Conservation (phyloP, 345 rosid genomes). For the Rhizophora mangle region DNA sequence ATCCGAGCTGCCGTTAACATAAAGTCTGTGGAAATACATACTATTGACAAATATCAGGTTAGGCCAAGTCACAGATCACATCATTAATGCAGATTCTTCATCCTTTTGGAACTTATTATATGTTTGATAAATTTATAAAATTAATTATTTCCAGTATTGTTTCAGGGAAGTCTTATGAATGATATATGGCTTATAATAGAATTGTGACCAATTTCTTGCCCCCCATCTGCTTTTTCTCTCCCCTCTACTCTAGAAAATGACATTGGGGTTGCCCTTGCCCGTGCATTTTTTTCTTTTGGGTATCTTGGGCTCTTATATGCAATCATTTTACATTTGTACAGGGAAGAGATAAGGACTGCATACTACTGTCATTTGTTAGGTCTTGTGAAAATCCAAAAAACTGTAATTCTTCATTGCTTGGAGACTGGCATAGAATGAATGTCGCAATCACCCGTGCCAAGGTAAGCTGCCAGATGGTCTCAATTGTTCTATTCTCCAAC, state of each 20-base stretch:
- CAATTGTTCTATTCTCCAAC: background rate
- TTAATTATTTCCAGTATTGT: too few relatives aligned
- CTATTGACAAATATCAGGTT: constrained; percentile 98
- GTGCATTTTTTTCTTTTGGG: too few relatives aligned
- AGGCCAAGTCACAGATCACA: constrained; percentile 4
- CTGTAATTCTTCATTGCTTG: constrained; percentile 67
- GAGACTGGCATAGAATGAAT: constrained; percentile 96
- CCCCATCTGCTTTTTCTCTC: background rate
- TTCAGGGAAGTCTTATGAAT: background rate
- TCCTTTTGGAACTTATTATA: too few relatives aligned
- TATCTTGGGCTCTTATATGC: too few relatives aligned
- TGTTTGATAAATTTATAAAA: too few relatives aligned
- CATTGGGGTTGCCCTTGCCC: too few relatives aligned
- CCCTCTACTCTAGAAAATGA: background rate
- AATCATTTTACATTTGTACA: constrained; percentile 18
- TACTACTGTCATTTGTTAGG: constrained; percentile 80
- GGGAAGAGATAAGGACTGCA: constrained; percentile 98
- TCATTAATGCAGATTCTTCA: too few relatives aligned
- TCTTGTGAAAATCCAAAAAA: constrained; percentile 60
- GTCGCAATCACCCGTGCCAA: constrained; percentile 92
- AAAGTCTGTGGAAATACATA: constrained; percentile 77
- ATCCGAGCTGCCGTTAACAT: constrained; percentile 40
- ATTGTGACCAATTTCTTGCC: background rate
- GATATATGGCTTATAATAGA: background rate
- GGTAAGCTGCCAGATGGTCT: constrained; percentile 35